Conservation (phyloP, 805 yeast genomes). For the Metschnikowia aberdeeniae region DNA sequence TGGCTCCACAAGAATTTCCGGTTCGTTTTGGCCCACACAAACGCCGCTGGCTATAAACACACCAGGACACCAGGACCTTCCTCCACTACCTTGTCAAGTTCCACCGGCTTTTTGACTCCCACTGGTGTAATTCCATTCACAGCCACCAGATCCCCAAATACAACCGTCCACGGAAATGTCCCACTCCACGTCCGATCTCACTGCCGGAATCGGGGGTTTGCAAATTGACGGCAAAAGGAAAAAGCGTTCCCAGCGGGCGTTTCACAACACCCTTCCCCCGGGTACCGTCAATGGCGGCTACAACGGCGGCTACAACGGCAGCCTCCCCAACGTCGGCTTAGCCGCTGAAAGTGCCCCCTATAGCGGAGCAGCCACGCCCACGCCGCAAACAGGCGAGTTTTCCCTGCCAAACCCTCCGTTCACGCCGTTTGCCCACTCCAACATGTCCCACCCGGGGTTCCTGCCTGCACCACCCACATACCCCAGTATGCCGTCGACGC, state of each 20-base stretch:
- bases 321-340: not conserved
- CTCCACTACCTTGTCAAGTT: too few relatives aligned
- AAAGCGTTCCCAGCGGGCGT: conserved; percentile 16
- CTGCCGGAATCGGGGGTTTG: conserved; percentile 12
- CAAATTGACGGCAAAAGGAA: conserved; percentile 10
- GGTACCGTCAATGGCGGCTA: not conserved
- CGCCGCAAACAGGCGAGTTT: not conserved
- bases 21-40: too few relatives aligned
- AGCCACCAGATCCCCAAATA: too few relatives aligned
- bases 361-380: not conserved
- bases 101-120: too few relatives aligned
- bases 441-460: not conserved
- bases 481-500: conserved; percentile 2
- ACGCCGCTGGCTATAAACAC: too few relatives aligned
- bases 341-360: not conserved
- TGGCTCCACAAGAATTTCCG: too few relatives aligned
- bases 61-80: too few relatives aligned
- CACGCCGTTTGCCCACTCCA: conserved; percentile 3
- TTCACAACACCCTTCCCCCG: conserved; percentile 8
- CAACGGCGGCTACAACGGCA: conserved; percentile 5
- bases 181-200: conserved; percentile 8
- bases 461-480: not conserved
- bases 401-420: not conserved
- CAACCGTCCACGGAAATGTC: not conserved
- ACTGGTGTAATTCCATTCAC: too few relatives aligned